phyloP scores from a whole-genome alignment of 2,329 filamentous ascomycete species.

The Colletotrichum sp. region DNA sequence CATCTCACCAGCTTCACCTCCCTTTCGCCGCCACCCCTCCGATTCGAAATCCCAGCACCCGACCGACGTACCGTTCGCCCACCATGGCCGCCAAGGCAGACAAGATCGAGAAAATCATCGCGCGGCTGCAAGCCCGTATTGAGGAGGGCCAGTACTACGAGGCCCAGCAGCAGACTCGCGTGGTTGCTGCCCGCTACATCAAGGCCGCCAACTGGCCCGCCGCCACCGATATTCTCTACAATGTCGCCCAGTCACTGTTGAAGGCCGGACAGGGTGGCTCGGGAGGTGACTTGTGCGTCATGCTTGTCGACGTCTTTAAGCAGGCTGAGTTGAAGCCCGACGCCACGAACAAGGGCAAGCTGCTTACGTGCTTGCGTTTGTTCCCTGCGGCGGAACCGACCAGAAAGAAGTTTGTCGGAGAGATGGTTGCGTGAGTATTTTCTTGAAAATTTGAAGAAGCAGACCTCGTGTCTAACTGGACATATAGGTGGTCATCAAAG shows the following conservation, averaged over 20 bases:
- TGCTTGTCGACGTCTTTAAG: conserved; percentile 89
- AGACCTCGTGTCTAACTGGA: neutral
- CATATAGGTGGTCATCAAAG: conserved; percentile 79
- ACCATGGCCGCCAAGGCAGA: conserved; percentile 29
- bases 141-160: conserved; percentile 94
- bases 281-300: conserved; percentile 86
- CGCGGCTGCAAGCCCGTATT: conserved; percentile 83
- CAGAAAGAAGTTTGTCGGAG: conserved; percentile 88
- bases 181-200: conserved; percentile 91
- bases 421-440: conserved; percentile 73
- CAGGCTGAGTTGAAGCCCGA: conserved; percentile 84
- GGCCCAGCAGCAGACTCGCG: conserved; percentile 96
- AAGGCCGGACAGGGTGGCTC: conserved; percentile 93
- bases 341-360: conserved; percentile 72
- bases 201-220: conserved; percentile 85
- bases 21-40: neutral
- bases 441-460: neutral
- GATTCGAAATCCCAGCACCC: neutral
- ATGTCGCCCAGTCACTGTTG: conserved; percentile 83
- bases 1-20: neutral
- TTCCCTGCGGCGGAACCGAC: conserved; percentile 88
- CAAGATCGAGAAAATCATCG: conserved; percentile 63
- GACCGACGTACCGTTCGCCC: neutral
- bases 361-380: conserved; percentile 79
- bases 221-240: conserved; percentile 85